phyloP scores from a whole-genome alignment of 495 filamentous ascomycete genomes.

The Penicilliopsis zonata region DNA sequence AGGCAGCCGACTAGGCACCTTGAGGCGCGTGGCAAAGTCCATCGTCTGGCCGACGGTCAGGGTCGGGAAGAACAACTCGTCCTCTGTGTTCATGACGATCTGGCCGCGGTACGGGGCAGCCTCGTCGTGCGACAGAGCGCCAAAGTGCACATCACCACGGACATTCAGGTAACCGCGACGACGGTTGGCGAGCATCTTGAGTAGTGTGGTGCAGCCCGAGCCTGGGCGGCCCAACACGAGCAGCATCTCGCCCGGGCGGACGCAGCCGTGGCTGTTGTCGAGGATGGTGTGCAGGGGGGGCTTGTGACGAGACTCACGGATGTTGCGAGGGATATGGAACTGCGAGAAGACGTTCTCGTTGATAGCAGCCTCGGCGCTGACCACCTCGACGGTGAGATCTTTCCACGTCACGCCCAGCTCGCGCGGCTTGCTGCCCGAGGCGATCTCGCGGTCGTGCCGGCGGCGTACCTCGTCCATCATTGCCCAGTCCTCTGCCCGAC shows the following conservation, averaged over 20 bases:
- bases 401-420: constrained; percentile 46
- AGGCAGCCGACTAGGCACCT: constrained; percentile 3
- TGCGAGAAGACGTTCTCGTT: constrained; percentile 41
- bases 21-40: constrained; percentile 38
- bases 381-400: constrained; percentile 31
- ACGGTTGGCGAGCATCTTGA: constrained; percentile 57
- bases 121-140: constrained; percentile 41
- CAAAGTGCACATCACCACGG: constrained; percentile 46
- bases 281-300: constrained; percentile 25
- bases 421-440: constrained; percentile 30
- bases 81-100: constrained; percentile 58
- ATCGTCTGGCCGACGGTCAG: constrained; percentile 63
- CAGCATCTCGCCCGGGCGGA: constrained; percentile 15
- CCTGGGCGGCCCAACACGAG: constrained; percentile 51
- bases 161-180: constrained; percentile 42
- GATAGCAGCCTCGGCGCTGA: constrained; percentile 30
- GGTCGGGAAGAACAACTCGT: constrained; percentile 59
- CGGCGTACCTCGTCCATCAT: constrained; percentile 32
- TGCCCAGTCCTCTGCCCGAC: constrained; percentile 27
- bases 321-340: constrained; percentile 38
- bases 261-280: constrained; percentile 21
- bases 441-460: constrained; percentile 31
- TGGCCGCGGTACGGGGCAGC: constrained; percentile 53
- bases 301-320: constrained; percentile 25
- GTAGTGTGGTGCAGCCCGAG: constrained; percentile 46